These are phyloP conservation scores for Cutaneotrichosporon cutaneum DNA, from an alignment of 1,284 basidiomycete genomes.

Conservation along the genomic window DNA sequence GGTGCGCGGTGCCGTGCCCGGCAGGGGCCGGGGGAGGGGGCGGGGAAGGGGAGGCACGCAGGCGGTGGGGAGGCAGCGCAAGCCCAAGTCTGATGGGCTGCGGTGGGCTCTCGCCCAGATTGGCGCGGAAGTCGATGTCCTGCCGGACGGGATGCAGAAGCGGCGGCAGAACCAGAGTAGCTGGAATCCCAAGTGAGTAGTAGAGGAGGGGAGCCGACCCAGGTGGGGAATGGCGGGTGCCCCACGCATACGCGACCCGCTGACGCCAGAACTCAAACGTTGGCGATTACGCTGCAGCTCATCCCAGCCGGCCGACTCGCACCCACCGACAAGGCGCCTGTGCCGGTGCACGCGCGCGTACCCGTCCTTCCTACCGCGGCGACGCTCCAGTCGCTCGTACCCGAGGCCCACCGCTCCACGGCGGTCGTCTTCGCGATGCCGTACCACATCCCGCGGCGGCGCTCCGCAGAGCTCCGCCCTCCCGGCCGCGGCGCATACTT, in stretches of 20 bases:
- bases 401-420: constrained; percentile 11
- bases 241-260: no score
- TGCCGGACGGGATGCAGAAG: constrained; percentile 79
- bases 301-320: constrained; percentile 58
- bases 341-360: constrained; percentile 28
- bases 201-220: not conserved
- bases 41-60: constrained; percentile 4
- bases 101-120: constrained; percentile 66
- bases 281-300: constrained; percentile 72
- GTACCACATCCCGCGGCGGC: constrained; percentile 32
- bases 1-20: constrained; percentile 16
- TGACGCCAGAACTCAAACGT: constrained; percentile 50
- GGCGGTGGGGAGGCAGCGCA: constrained; percentile 20
- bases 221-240: not conserved
- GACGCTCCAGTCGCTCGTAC: constrained; percentile 30
- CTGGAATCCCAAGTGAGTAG: constrained; percentile 72
- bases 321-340: constrained; percentile 1
- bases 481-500: constrained; percentile 50
- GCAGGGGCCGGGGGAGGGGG: constrained; percentile 56
- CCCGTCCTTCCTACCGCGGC: constrained; percentile 27
- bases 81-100: constrained; percentile 62
- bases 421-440: constrained; percentile 26
- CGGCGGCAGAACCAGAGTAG: constrained; percentile 71
- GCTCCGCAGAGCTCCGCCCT: not conserved
- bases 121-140: constrained; percentile 64